These are phyloP conservation scores for Halophytophthora polymorphica DNA, from an alignment of 352 stramenopile genomes.

Conservation along the genomic window DNA sequence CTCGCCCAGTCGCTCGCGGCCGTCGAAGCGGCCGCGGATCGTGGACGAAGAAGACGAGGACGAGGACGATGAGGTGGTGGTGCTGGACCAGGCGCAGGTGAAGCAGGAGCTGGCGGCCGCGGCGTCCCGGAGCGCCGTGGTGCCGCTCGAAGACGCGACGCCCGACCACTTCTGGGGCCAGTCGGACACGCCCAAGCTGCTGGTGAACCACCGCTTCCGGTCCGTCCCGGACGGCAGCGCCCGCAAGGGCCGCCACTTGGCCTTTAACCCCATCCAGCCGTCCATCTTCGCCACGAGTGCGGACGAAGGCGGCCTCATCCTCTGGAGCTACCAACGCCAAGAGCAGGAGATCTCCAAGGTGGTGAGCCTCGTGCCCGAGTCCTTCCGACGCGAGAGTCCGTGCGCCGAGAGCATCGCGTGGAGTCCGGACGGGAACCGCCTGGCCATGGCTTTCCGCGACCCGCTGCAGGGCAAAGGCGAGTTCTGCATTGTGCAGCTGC, in stretches of 20 bases:
- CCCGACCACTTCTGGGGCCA: slow-evolving; percentile 80
- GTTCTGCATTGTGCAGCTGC: slow-evolving; percentile 74
- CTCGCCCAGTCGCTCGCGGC: slow-evolving; percentile 30
- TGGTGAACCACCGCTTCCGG: slow-evolving; percentile 61
- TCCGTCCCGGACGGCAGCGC: slow-evolving; percentile 58
- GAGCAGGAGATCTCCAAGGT: slow-evolving; percentile 62
- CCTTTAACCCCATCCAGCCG: slow-evolving; percentile 71
- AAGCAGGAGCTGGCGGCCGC: slow-evolving; percentile 30
- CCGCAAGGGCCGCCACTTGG: slow-evolving; percentile 69
- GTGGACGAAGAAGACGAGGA: slow-evolving; percentile 65
- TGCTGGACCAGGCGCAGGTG: slow-evolving; percentile 43
- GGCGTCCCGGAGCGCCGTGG: slow-evolving; percentile 13
- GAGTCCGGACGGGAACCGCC: slow-evolving; percentile 67
- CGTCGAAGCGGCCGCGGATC: slow-evolving; percentile 55
- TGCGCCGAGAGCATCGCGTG: slow-evolving; percentile 76
- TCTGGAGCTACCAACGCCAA: slow-evolving; percentile 74
- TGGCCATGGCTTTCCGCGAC: slow-evolving; percentile 81
- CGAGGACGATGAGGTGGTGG: slow-evolving; percentile 50
- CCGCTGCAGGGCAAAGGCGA: slow-evolving; percentile 53
- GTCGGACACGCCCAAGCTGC: slow-evolving; percentile 55
- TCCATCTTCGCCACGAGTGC: slow-evolving; percentile 75
- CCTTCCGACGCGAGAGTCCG: slow-evolving; percentile 59
- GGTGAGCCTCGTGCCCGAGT: slow-evolving; percentile 48
- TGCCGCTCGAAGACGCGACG: slow-evolving; percentile 40
- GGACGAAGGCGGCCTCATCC: slow-evolving; percentile 73